Evolutionary conservation across 2,329 filamentous ascomycete genomes (phyloP).

Genomic region (Xylaria sp.): DNA sequence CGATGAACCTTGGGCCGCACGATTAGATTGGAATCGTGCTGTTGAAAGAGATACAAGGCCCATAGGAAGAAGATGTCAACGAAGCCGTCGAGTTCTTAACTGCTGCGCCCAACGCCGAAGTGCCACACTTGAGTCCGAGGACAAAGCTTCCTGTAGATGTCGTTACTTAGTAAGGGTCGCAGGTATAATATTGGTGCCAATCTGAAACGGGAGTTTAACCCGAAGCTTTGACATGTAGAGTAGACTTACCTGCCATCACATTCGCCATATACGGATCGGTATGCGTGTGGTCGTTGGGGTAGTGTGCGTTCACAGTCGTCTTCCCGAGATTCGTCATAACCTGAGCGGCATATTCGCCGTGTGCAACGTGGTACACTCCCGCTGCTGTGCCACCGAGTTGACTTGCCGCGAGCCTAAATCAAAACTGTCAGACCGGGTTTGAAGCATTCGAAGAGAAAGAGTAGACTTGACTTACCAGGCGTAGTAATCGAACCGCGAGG

Average conservation of each 20-base stretch:
- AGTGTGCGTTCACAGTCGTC: conserved; percentile 57
- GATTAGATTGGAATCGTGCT: conserved; percentile 36
- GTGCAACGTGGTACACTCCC: conserved; percentile 62
- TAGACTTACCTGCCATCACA: conserved; percentile 57
- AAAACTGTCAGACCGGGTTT: background rate
- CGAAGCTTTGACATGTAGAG: background rate
- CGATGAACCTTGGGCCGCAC: too few relatives aligned
- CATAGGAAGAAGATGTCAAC: conserved; percentile 39
- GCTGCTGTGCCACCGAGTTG: conserved; percentile 44
- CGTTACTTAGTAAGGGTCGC: background rate
- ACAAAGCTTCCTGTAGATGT: conserved; percentile 40
- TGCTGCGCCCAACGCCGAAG: conserved; percentile 47
- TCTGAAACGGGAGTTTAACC: background rate
- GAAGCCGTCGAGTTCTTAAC: conserved; percentile 43
- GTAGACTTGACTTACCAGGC: conserved; percentile 46
- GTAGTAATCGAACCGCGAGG: conserved; percentile 63
- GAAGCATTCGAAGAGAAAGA: background rate
- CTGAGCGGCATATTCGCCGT: conserved; percentile 63
- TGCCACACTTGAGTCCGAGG: conserved; percentile 57
- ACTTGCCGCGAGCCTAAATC: conserved; percentile 42
- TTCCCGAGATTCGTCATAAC: conserved; percentile 58
- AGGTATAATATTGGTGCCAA: background rate
- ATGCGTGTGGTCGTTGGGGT: conserved; percentile 67
- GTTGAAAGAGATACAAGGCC: conserved; percentile 40
- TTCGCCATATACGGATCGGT: conserved; percentile 62